Evolutionary conservation across 2,329 filamentous ascomycete genomes (phyloP).

Genomic region (Pseudohalonectria lignicola): DNA sequence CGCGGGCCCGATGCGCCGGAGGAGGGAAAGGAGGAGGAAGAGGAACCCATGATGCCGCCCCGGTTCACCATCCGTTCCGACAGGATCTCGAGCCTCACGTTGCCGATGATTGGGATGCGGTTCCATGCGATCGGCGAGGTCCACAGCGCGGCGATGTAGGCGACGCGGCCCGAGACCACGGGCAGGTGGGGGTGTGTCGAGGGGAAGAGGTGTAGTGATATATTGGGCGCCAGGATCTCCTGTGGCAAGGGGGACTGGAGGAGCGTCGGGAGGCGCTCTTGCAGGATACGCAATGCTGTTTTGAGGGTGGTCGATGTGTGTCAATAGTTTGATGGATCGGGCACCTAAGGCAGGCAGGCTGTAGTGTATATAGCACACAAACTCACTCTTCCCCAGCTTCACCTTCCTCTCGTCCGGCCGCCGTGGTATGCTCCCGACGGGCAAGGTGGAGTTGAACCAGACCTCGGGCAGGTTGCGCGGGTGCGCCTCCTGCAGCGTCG

Average conservation of each 20-base stretch:
- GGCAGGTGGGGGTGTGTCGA: conserved; percentile 81
- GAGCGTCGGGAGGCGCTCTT: conserved; percentile 55
- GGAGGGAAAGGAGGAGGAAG: conserved; percentile 20
- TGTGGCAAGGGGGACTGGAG: conserved; percentile 58
- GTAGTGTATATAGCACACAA: not conserved
- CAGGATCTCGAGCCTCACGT: conserved; percentile 76
- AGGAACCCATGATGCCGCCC: conserved; percentile 27
- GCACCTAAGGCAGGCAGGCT: not conserved
- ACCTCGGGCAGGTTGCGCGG: conserved; percentile 21
- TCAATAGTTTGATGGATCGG: not conserved
- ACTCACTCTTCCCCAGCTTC: conserved; percentile 52
- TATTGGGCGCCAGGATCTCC: conserved; percentile 65
- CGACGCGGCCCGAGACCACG: conserved; percentile 79
- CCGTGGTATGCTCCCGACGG: conserved; percentile 13
- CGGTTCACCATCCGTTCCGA: conserved; percentile 76
- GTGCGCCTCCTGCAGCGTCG: conserved; percentile 12
- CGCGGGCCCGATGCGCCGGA: conserved; percentile 16
- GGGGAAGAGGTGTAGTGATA: conserved; percentile 60
- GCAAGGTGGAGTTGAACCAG: conserved; percentile 31
- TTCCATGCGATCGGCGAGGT: conserved; percentile 96
- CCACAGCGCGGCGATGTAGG: conserved; percentile 90
- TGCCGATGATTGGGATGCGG: conserved; percentile 78
- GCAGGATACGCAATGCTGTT: conserved; percentile 51
- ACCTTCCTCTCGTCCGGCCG: conserved; percentile 40
- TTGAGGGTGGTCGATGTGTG: not conserved